Evolutionary conservation across 768 basidiomycete species (phyloP), one percentile per base, ranked within the genome.

Genomic region (Boletus rubescentipes): DNA sequence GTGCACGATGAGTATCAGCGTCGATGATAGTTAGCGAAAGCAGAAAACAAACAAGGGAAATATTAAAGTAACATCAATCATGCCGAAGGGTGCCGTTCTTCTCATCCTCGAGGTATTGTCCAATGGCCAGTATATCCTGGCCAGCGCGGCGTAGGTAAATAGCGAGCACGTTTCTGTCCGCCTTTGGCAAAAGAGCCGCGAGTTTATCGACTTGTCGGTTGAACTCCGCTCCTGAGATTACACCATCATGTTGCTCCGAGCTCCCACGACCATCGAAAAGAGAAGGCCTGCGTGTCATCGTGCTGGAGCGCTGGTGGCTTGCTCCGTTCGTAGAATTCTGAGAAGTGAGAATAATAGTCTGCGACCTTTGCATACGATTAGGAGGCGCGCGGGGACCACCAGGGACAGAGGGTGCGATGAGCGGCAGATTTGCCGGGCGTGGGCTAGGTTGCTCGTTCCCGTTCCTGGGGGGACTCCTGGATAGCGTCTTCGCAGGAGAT

Each of bases 91-190:
- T 78, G 31, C 89, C 89, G 62, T 85, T 88, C 73, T 86, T 87
- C 67, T 91, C 87, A 58, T 93, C 91, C 59, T 91, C 90, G 11
- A 93, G 74, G 67, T 90, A 93, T 65, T 89, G 86, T 15, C 89
- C 89, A 61, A 93, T 90, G n/a, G 91, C 91, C 39, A 89, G 73
- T 39, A 91, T 87, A 68, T 91, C 89, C 64, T 89, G 83, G 20
- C 91, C 91, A 10, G 89, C 76, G 10, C 86, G 79, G 29, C 81
- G 81, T 54, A 93, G 69, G 68, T 93, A 93, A 14, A 83, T 80
- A 36, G 84, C 85, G 9, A 93, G 78, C 2, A 90, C 72, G 20
- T 69, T 73, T 41, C 82, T 78, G 58, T 91, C 83, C 32, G 86
- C 91, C 59, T 86, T 82, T 15, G 91, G 91, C 31, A 92, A 72